phyloP scores from a whole-genome alignment of 805 yeast genomes.

The Tetrapisispora phaffii region DNA sequence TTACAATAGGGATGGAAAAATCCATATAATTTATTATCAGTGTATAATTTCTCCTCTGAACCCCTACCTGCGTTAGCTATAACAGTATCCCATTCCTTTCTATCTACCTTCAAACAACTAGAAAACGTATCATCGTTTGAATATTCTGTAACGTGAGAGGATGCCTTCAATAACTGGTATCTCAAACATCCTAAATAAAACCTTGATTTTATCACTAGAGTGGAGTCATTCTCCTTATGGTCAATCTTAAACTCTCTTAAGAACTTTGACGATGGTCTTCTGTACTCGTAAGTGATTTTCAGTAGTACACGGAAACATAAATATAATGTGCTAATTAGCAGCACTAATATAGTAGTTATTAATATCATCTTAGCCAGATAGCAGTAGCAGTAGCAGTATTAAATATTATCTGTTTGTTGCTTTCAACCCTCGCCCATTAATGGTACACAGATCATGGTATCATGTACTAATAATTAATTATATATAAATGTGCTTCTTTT shows the following conservation, averaged over 20 bases:
- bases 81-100: not conserved
- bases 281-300: not conserved
- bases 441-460: too few relatives aligned
- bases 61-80: not conserved
- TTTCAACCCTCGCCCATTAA: too few relatives aligned
- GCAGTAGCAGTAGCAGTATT: not conserved
- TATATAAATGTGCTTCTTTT: too few relatives aligned
- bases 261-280: not conserved
- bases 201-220: not conserved
- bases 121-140: not conserved
- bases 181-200: not conserved
- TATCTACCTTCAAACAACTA: not conserved
- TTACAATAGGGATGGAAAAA: slow-evolving; percentile 93
- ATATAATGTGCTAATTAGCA: not conserved
- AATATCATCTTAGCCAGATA: not conserved
- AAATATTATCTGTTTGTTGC: not conserved
- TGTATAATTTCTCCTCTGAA: not conserved
- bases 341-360: not conserved
- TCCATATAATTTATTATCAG: slow-evolving; percentile 45
- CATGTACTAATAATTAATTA: too few relatives aligned
- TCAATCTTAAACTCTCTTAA: not conserved
- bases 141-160: not conserved
- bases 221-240: not conserved
- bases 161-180: not conserved
- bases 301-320: not conserved